A percentile compares a stretch with the other conserved stretches of the same genome.
Conservation (phyloP, 2,329 filamentous ascomycete genomes). For the Ambrosiella cleistominuta region DNA sequence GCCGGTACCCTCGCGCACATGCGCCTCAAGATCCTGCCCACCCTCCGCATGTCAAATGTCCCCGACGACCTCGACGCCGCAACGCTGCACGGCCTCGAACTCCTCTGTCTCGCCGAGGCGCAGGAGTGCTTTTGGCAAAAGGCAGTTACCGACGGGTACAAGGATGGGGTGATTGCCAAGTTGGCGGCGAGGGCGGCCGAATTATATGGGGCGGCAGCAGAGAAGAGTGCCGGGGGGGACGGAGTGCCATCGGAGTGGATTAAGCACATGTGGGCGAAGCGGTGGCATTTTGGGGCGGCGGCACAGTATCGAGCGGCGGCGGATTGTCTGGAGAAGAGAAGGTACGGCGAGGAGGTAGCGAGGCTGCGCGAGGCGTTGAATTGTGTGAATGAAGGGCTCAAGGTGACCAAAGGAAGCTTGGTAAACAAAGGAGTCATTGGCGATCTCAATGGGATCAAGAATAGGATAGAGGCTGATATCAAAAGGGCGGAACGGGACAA, state of each 20-base stretch:
- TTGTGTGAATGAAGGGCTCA: slow-evolving; percentile 73
- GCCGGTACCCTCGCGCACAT: slow-evolving; percentile 73
- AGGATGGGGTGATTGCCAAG: slow-evolving; percentile 81
- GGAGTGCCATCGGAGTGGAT: slow-evolving; percentile 91
- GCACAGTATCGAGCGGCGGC: slow-evolving; percentile 84
- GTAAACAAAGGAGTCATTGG: slow-evolving; percentile 66
- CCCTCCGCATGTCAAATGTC: slow-evolving; percentile 61
- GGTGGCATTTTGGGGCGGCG: slow-evolving; percentile 90
- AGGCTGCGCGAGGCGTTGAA: slow-evolving; percentile 63
- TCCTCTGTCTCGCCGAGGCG: slow-evolving; percentile 76
- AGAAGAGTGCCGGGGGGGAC: slow-evolving; percentile 75
- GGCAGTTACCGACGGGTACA: slow-evolving; percentile 82
- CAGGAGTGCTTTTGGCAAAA: slow-evolving; percentile 99
- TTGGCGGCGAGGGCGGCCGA: slow-evolving; percentile 80
- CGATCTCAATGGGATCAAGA: slow-evolving; percentile 71
- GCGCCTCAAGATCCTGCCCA: slow-evolving; percentile 58
- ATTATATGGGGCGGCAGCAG: slow-evolving; percentile 67
- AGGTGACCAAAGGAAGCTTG: slow-evolving; percentile 55
- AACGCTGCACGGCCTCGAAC: slow-evolving; percentile 66
- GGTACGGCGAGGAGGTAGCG: slow-evolving; percentile 89
- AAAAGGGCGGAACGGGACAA: slow-evolving; percentile 93
- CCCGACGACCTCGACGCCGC: slow-evolving; percentile 91
- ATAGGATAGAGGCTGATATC: slow-evolving; percentile 65
- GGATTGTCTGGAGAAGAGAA: slow-evolving; percentile 81
- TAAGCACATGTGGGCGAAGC: slow-evolving; percentile 91